Evolutionary conservation across 1,284 basidiomycete genomes (phyloP).

Genomic region (Boletus semigastroideus): DNA sequence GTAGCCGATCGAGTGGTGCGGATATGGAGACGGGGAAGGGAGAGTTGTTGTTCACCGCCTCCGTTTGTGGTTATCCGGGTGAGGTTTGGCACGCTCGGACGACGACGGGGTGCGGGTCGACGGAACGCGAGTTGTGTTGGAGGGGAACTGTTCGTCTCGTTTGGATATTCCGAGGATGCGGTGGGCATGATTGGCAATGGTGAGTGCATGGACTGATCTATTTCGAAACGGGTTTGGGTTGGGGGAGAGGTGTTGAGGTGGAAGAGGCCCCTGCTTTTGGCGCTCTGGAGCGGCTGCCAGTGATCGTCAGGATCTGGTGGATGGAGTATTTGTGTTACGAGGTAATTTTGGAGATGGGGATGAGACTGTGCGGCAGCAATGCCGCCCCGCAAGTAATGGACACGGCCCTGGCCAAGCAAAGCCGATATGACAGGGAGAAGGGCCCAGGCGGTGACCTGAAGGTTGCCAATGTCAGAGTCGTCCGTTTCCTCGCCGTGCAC

Average conservation of each 20-base stretch:
- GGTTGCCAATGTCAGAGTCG: slow-evolving; percentile 53
- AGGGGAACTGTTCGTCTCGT: slow-evolving; percentile 57
- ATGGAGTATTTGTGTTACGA: slow-evolving; percentile 17
- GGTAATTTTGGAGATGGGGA: slow-evolving; percentile 49
- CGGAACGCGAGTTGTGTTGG: slow-evolving; percentile 61
- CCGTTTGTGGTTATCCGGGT: slow-evolving; percentile 51
- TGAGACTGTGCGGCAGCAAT: slow-evolving; percentile 58
- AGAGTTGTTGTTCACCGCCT: slow-evolving; percentile 43
- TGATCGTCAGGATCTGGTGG: slow-evolving; percentile 11
- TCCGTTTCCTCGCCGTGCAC: slow-evolving; percentile 78
- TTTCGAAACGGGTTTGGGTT: slow-evolving; percentile 49
- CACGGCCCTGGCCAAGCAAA: slow-evolving; percentile 50
- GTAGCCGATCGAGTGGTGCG: slow-evolving; percentile 59
- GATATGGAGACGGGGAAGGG: slow-evolving; percentile 56
- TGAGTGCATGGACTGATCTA: slow-evolving; percentile 47
- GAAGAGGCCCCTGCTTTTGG: slow-evolving; percentile 53
- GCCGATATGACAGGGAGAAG: slow-evolving; percentile 60
- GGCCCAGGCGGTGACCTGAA: slow-evolving; percentile 60
- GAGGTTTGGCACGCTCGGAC: slow-evolving; percentile 63
- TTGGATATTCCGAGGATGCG: slow-evolving; percentile 36
- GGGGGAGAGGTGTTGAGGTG: slow-evolving; percentile 63
- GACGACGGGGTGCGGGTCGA: slow-evolving; percentile 50
- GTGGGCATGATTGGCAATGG: slow-evolving; percentile 41
- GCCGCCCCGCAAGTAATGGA: slow-evolving; percentile 70
- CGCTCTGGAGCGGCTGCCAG: slow-evolving; percentile 26